A percentile compares a stretch with the other conserved stretches of the same genome.
Evolutionary conservation across 305 asterid species (phyloP).

Genomic region (Solanum hybrid): DNA sequence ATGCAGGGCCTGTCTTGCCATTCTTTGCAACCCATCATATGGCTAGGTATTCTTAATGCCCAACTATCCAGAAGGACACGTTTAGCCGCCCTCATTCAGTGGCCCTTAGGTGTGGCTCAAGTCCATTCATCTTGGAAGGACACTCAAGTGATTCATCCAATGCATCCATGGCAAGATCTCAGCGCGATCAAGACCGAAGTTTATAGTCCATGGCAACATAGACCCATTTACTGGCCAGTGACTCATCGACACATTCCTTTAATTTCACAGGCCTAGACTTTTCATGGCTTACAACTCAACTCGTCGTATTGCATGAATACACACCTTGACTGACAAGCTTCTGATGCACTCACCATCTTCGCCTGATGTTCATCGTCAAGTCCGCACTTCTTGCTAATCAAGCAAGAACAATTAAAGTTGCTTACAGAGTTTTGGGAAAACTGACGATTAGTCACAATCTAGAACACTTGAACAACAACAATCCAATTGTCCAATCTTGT

Average conservation of each 20-base stretch:
- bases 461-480: background rate
- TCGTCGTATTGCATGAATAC: background rate
- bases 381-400: background rate
- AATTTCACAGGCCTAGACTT: background rate
- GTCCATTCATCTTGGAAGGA: background rate
- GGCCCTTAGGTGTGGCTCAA: background rate
- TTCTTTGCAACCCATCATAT: background rate
- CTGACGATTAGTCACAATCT: background rate
- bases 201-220: too few species aligned
- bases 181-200: too few species aligned
- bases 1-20: background rate
- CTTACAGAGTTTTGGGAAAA: background rate
- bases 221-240: background rate
- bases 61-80: background rate
- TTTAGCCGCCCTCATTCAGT: too few species aligned
- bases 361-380: background rate
- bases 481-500: background rate
- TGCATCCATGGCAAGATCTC: too few species aligned
- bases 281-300: background rate
- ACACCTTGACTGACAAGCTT: background rate
- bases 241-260: background rate
- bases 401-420: too few species aligned
- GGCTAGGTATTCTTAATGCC: background rate
- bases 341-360: background rate
- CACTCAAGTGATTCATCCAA: too few species aligned